Base-by-base conservation (phyloP, 768 basidiomycete species). In the Podaxis rugospora region DNA sequence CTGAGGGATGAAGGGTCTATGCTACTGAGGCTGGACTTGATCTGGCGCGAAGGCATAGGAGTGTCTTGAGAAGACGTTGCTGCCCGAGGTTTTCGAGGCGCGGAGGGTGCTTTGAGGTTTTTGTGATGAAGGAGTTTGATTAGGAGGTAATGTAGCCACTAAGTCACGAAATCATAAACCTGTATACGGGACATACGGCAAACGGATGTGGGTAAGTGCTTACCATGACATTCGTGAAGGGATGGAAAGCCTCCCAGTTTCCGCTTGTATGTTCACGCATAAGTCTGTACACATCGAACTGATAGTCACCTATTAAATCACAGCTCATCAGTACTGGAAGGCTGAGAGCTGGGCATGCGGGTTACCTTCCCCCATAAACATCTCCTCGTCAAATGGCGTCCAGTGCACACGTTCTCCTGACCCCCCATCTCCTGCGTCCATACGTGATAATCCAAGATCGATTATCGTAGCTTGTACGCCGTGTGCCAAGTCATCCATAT, bases 101-200 rank as follows among this genome's bases (percentile, higher is more conserved):
- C 68, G 18, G 73, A 62, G 1, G 90, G 86, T 39, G 78, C 74
- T 64, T 83, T 86, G 28, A 95, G 75, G 44, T 82, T 81, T 71
- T 94, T 94, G 36, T 78, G 78, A 25, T 83, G 75, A 2, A 95
- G 74, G 25, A 95, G 80, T 73, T 94, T 93, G 55, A 74, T 71
- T n/a, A 76, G 71, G 56, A 97, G 78, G 72, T 95, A 95, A 67
- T 95, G 92, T 18, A 96, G 75, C 95, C 95, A 97, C 95, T 95
- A 66, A 44, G 23, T 50, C 11, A 11, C 51, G 44, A 32, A 51
- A 52, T 16, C n/a, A 59, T 57, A 65, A 59, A 53, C 7, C 32
- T 32, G 32, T 40, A 49, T 55, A 13, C 32, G 11, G 21, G 23
- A 27, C 21, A 59, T 49, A n/a, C 21, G n/a, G 14, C 52, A 36